Conservation (phyloP, 495 filamentous ascomycete genomes). For the Lophium mytilinum region DNA sequence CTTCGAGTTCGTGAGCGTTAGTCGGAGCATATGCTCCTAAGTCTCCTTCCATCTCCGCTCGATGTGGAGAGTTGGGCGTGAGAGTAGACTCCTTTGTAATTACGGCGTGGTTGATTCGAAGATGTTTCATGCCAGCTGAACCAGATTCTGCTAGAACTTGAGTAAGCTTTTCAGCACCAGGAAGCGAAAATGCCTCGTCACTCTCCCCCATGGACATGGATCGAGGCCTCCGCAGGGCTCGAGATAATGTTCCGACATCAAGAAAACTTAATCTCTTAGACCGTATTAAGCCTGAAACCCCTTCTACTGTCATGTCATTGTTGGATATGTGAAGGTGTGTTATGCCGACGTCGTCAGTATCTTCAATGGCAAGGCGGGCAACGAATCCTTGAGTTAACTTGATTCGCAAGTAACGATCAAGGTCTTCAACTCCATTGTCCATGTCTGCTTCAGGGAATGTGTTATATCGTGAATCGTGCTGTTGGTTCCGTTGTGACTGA, state of each 20-base stretch:
- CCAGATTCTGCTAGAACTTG: conserved; percentile 42
- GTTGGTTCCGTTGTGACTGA: no score
- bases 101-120: conserved; percentile 50
- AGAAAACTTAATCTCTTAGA: conserved; percentile 45
- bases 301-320: conserved; percentile 39
- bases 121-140: conserved; percentile 42
- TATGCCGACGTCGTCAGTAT: conserved; percentile 44
- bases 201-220: conserved; percentile 10
- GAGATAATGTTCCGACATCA: conserved; percentile 37
- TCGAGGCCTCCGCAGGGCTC: not conserved
- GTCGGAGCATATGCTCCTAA: conserved; percentile 9
- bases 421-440: conserved; percentile 28
- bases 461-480: no score
- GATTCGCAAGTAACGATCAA: conserved; percentile 45
- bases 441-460: no score
- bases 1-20: conserved; percentile 23
- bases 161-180: conserved; percentile 49
- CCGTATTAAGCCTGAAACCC: conserved; percentile 45
- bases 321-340: conserved; percentile 51
- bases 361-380: conserved; percentile 46
- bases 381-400: conserved; percentile 43
- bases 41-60: conserved; percentile 16
- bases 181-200: conserved; percentile 27
- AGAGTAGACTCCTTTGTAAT: conserved; percentile 43
- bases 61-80: conserved; percentile 17